Conservation (phyloP, 345 rosid genomes). For the Pugionium cornutum region DNA sequence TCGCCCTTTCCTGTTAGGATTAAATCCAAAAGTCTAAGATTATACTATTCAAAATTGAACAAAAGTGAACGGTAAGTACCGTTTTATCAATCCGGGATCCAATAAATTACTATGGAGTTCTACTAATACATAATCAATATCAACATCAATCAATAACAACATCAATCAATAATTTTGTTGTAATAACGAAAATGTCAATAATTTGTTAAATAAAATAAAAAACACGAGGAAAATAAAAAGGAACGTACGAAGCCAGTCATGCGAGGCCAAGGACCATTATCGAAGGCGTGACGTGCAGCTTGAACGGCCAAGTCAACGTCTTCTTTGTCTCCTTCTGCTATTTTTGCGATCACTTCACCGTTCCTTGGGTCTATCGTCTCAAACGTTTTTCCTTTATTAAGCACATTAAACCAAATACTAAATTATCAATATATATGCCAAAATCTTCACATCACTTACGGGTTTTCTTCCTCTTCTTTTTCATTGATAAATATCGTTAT, state of each 20-base stretch:
- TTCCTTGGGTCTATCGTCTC: conserved; percentile 65
- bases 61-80: too few species aligned
- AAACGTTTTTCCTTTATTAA: conserved; percentile 47
- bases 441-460: too few species aligned
- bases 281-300: conserved; percentile 69
- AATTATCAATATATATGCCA: neutral
- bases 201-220: neutral
- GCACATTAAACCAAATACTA: neutral
- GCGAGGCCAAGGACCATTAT: conserved; percentile 72
- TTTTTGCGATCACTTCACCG: conserved; percentile 45
- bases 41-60: too few species aligned
- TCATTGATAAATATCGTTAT: too few species aligned
- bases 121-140: too few species aligned
- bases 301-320: conserved; percentile 63
- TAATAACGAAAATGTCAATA: neutral
- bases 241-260: conserved; percentile 57
- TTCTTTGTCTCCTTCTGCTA: conserved; percentile 59
- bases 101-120: too few species aligned
- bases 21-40: neutral
- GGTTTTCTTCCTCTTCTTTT: too few species aligned
- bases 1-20: conserved; percentile 59
- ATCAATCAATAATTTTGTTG: too few species aligned
- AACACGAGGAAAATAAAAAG: neutral
- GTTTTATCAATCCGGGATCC: too few species aligned
- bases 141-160: too few species aligned